Conservation (phyloP, 768 basidiomycete species). For the Panaeolus cyanescens region DNA sequence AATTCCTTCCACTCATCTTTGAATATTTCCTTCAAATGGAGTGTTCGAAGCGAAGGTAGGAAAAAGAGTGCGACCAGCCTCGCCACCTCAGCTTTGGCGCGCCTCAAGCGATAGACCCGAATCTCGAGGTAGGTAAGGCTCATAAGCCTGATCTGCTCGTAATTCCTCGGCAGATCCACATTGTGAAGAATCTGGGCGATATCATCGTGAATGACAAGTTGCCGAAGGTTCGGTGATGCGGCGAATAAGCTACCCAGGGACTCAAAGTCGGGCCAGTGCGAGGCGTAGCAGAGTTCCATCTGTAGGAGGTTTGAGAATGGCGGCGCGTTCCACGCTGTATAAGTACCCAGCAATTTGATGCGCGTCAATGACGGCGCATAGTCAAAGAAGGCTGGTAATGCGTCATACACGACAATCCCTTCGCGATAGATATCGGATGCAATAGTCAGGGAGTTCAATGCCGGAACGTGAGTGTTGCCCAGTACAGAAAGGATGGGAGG, state of each 20-base stretch:
- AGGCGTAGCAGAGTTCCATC: conserved; percentile 25
- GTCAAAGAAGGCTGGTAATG: conserved; percentile 24
- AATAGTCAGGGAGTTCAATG: conserved; percentile 18
- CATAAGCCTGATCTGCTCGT: conserved; percentile 15
- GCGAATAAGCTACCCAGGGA: conserved; percentile 19
- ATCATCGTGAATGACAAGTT: conserved; percentile 26
- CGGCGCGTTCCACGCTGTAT: conserved; percentile 25
- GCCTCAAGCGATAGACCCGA: conserved; percentile 18
- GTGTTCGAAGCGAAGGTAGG: conserved; percentile 14
- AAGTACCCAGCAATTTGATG: conserved; percentile 22
- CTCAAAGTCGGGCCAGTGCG: conserved; percentile 23
- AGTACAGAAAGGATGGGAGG: conserved; percentile 21
- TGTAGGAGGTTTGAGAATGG: conserved; percentile 19
- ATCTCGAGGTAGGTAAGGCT: conserved; percentile 20
- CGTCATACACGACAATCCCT: conserved; percentile 25
- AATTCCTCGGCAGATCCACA: conserved; percentile 17
- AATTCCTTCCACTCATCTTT: conserved; percentile 16
- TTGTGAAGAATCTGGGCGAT: conserved; percentile 21
- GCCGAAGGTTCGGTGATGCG: conserved; percentile 23
- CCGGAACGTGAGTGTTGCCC: conserved; percentile 14
- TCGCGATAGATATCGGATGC: conserved; percentile 29
- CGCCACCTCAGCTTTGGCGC: conserved; percentile 17
- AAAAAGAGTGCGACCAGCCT: conserved; percentile 19
- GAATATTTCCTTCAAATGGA: conserved; percentile 12
- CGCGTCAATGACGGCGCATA: conserved; percentile 19